Evolutionary conservation across 495 filamentous ascomycete genomes (phyloP).

Genomic region (Staphylotrichum tortipilum): DNA sequence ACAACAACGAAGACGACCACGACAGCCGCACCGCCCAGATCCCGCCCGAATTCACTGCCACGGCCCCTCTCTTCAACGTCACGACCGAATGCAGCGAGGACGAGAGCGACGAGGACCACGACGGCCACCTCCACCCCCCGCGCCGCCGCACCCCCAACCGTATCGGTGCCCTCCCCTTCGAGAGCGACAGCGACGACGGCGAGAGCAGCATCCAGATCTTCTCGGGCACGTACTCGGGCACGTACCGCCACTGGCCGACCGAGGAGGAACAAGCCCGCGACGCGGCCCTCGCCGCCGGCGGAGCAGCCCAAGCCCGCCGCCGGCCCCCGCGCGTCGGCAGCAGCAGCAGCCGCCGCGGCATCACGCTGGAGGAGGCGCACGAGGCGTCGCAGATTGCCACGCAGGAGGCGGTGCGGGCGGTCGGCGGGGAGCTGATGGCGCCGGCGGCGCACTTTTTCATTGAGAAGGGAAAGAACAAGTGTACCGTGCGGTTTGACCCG

Average conservation of each 20-base stretch:
- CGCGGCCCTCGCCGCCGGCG: neutral
- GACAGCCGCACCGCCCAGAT: conserved; percentile 41
- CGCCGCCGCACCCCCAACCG: conserved; percentile 31
- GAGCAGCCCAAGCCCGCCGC: neutral
- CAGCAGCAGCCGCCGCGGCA: conserved; percentile 15
- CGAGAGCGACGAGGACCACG: conserved; percentile 32
- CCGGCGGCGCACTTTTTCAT: conserved; percentile 76
- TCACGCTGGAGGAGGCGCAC: conserved; percentile 38
- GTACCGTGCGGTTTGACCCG: conserved; percentile 82
- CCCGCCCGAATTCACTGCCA: conserved; percentile 40
- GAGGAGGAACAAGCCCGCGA: conserved; percentile 1
- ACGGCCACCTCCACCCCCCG: conserved; percentile 7
- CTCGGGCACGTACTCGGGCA: too few species aligned
- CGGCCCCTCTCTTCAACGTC: conserved; percentile 35
- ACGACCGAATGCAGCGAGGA: conserved; percentile 48
- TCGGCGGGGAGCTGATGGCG: conserved; percentile 49
- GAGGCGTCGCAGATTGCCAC: conserved; percentile 47
- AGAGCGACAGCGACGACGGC: conserved; percentile 40
- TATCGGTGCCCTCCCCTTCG: conserved; percentile 44
- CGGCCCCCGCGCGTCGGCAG: neutral
- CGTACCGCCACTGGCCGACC: conserved; percentile 9
- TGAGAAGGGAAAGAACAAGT: conserved; percentile 67
- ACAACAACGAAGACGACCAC: too few species aligned
- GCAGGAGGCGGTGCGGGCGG: conserved; percentile 47
- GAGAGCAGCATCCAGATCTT: conserved; percentile 3